phyloP scores from a whole-genome alignment of 257 asterid genomes.

The Solanum commersonii region DNA sequence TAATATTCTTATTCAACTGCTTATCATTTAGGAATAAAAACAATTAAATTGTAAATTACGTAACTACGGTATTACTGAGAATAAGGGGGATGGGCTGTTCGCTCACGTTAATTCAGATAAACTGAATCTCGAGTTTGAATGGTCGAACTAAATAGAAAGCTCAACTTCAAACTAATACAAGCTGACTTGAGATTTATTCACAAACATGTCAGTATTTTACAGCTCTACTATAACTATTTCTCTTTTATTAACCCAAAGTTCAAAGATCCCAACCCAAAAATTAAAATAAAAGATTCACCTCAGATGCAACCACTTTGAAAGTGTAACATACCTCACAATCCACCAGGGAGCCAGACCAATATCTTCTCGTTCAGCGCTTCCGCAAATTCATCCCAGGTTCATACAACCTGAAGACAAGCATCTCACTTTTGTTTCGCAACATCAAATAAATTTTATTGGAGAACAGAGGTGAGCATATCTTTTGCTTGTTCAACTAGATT shows the following conservation, averaged over 20 bases:
- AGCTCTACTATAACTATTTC: neutral
- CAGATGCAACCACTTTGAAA: neutral
- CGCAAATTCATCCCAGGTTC: slow-evolving; percentile 67
- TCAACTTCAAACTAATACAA: neutral
- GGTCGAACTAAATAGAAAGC: neutral
- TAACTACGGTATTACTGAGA: neutral
- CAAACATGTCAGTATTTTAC: neutral
- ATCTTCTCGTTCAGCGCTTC: slow-evolving; percentile 71
- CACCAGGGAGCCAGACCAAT: slow-evolving; percentile 91
- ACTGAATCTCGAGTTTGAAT: neutral
- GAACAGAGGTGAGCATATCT: slow-evolving; percentile 38
- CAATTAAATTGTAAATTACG: neutral
- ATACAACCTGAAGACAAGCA: slow-evolving; percentile 55
- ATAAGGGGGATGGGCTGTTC: neutral
- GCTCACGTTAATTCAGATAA: neutral
- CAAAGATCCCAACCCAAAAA: neutral
- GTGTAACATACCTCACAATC: slow-evolving; percentile 61
- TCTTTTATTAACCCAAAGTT: neutral
- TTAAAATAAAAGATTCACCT: neutral
- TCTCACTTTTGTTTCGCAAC: slow-evolving; percentile 61
- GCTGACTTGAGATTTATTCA: neutral
- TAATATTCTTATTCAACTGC: neutral
- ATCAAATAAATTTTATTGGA: slow-evolving; percentile 63
- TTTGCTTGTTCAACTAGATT: slow-evolving; percentile 31
- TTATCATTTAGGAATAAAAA: neutral